Percentiles rank a stretch among this genome's conserved stretches.
phyloP scores from a whole-genome alignment of 2,329 filamentous ascomycete genomes.

The Curvularia hawaiiensis region DNA sequence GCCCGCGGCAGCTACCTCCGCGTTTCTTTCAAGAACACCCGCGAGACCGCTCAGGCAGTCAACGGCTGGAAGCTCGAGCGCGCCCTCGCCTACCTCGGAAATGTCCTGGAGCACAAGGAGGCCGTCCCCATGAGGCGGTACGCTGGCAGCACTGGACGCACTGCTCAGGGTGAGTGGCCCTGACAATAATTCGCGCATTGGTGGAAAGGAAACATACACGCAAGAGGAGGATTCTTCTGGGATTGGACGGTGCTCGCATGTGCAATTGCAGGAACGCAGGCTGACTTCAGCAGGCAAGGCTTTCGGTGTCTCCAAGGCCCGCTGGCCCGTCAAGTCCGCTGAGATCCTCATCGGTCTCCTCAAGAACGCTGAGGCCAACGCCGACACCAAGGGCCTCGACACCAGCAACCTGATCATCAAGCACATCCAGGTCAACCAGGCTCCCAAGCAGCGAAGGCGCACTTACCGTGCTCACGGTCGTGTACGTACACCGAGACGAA shows the following conservation, averaged over 20 bases:
- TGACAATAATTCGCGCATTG: slow-evolving; percentile 7
- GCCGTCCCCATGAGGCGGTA: slow-evolving; percentile 98
- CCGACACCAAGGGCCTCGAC: slow-evolving; percentile 62
- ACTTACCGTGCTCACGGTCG: slow-evolving; percentile 99
- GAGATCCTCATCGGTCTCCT: slow-evolving; percentile 97
- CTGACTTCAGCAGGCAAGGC: slow-evolving; percentile 77
- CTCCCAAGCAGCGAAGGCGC: slow-evolving; percentile 97
- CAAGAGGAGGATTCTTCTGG: background rate
- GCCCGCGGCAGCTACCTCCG: slow-evolving; percentile 98
- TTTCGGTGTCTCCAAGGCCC: slow-evolving; percentile 96
- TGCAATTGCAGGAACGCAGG: slow-evolving; percentile 12
- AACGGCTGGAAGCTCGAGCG: slow-evolving; percentile 98
- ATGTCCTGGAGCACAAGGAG: slow-evolving; percentile 96
- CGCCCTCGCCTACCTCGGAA: slow-evolving; percentile 95
- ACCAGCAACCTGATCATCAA: slow-evolving; percentile 97
- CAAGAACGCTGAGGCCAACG: slow-evolving; percentile 53
- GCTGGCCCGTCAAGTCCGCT: slow-evolving; percentile 99
- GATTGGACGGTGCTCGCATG: slow-evolving; percentile 3
- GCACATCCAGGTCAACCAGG: slow-evolving; percentile 99
- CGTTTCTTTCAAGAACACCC: slow-evolving; percentile 99
- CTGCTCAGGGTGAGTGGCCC: slow-evolving; percentile 86
- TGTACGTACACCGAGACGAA: slow-evolving; percentile 68
- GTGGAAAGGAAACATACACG: background rate
- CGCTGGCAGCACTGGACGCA: slow-evolving; percentile 92
- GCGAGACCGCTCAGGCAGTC: slow-evolving; percentile 99